Evolutionary conservation across 768 basidiomycete species (phyloP), one percentile per base, ranked within the genome.

Genomic region (Lentinula guzmanii): DNA sequence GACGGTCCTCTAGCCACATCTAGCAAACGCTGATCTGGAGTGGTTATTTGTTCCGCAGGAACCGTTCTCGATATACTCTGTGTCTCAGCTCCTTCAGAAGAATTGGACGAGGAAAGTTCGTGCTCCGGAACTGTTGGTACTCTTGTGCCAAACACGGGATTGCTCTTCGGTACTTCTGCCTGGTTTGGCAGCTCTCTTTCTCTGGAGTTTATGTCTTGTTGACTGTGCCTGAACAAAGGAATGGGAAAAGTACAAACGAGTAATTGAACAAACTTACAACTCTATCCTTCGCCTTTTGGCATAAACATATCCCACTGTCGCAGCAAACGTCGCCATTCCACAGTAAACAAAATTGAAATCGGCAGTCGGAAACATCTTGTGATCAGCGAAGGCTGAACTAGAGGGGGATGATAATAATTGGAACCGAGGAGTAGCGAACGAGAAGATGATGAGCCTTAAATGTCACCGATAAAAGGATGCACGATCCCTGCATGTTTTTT

Each of bases 251-350:
- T 28, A 28, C 28, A 28, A 28, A 28, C 28, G 28, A 28, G 28
- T 8, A n/a, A 48, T 21, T 48, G 46, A 48, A n/a, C 21, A 48
- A 10, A 37, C 46, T 45, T n/a, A 45, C 58, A 13, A 24, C 2
- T 59, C 58, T 41, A 48, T 21, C n/a, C 58, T 46, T 33, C 45
- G 35, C 41, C 51, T 39, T 50, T 60, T 60, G 13, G 59, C 67
- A 45, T 70, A 75, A 1, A 74, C 72, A 21, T 75, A 75, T 31
- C 74, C 69, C 28, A 76, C 65, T 1, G 71, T 72, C 4, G 74
- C 74, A 53, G 75, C 75, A 62, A 76, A 67, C 42, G 75, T 76
- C 18, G 75, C 75, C 41, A 75, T 72, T 53, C 75, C 74, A 31
- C 74, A 75, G 60, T 73, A 68, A 1, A 74, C 70, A 33, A 72